Base-by-base conservation (phyloP, 2,329 filamentous ascomycete species). In the Allantophomopsis cytisporea region DNA sequence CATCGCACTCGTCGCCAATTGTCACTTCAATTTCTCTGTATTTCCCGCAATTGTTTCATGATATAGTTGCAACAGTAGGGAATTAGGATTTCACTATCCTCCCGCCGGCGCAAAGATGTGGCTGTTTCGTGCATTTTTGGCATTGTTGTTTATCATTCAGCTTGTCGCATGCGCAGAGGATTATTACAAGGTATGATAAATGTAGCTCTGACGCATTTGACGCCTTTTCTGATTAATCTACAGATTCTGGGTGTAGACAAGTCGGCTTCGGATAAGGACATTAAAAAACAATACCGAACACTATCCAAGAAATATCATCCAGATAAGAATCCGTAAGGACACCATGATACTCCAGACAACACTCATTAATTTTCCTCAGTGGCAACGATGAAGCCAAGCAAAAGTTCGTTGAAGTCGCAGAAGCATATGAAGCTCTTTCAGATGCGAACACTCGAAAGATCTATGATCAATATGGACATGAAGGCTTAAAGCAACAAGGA, bases 261-360 rank as follows among this genome's bases (percentile, higher is more conserved):
- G 54, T 69, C 80, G 43, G 89, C 89, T 13, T 80, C 76, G 36
- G 87, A 94, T 39, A 79, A 80, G 54, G 82, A 96, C 53, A 81
- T 98, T 57, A 98, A 98, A 62, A 83, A 83, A 35, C 88, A 91
- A 16, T 98, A 98, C 62, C 77, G 88, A 43, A 80, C 77, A 43
- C 69, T 98, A 10, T 93, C 84, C 66, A 96, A 96, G 62, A 94
- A 93, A 59, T 95, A 74, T 60, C 91, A 98, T 56, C 91, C 91
- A 3, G 91, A 98, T 62, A 98, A 98, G 73, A 96, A 96, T 53
- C 87, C 89, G 81, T 91, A 73, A 53, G 82, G n/a, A 17, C 18
- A 16, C 20, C 15, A 7, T 5, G 37, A 11, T 12, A 34, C n/a
- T 18, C 30, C 35, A 16, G 34, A 31, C 28, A 17, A 4, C 14